phyloP scores from a whole-genome alignment of 169 alveolate genomes.

The Plasmodium gaboni region DNA sequence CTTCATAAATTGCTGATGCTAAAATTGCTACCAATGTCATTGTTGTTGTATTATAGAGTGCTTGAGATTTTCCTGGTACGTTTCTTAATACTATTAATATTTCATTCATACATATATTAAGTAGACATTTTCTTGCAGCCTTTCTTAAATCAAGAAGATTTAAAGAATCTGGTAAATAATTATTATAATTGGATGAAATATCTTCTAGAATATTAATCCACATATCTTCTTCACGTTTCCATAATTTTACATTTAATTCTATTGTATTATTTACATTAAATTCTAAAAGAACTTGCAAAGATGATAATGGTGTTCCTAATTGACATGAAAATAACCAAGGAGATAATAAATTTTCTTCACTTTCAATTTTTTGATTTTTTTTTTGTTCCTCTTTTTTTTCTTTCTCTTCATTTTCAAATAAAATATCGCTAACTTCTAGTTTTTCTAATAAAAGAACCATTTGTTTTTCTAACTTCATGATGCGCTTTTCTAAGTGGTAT shows the following conservation, averaged over 20 bases:
- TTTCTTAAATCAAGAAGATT: conserved; percentile 57
- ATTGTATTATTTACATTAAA: conserved; percentile 88
- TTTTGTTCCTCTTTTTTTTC: conserved; percentile 29
- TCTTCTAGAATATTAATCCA: conserved; percentile 89
- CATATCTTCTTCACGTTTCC: conserved; percentile 93
- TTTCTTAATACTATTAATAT: conserved; percentile 85
- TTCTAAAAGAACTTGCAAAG: conserved; percentile 91
- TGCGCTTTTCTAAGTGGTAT: conserved; percentile 58
- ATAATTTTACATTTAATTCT: conserved; percentile 89
- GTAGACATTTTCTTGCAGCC: conserved; percentile 84
- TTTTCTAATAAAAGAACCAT: conserved; percentile 78
- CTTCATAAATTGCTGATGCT: conserved; percentile 91
- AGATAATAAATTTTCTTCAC: conserved; percentile 85
- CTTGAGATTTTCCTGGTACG: conserved; percentile 92
- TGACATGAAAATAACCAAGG: conserved; percentile 94
- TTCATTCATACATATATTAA: conserved; percentile 87
- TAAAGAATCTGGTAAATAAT: conserved; percentile 43
- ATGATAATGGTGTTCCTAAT: conserved; percentile 92
- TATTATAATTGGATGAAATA: conserved; percentile 79
- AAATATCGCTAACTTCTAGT: conserved; percentile 53
- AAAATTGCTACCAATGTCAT: conserved; percentile 89
- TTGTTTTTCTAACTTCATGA: conserved; percentile 81
- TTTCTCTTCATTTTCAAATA: conserved; percentile 11
- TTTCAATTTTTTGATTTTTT: conserved; percentile 77
- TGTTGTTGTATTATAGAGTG: conserved; percentile 86